phyloP scores from a whole-genome alignment of 2,329 filamentous ascomycete species.

The Amphichorda felina region DNA sequence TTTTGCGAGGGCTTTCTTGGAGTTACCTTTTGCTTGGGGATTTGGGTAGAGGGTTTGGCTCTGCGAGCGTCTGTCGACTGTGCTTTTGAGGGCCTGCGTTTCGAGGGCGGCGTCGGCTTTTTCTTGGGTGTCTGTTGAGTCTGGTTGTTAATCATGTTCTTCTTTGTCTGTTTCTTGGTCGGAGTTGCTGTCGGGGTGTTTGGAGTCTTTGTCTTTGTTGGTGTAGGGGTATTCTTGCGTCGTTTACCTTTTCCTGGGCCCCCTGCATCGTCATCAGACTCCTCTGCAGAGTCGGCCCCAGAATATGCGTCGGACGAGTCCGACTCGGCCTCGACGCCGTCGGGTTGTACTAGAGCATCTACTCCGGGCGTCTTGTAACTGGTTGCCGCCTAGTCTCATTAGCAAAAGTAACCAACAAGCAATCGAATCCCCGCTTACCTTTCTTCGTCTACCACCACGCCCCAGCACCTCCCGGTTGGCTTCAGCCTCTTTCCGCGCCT shows the following conservation, averaged over 20 bases:
- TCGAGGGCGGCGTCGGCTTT: slow-evolving; percentile 5
- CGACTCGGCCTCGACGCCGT: background rate
- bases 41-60: background rate
- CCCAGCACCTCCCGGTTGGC: slow-evolving; percentile 65
- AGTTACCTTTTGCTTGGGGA: background rate
- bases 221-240: background rate
- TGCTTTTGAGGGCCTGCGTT: background rate
- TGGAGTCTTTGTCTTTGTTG: background rate
- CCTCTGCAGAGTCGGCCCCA: slow-evolving; percentile 11
- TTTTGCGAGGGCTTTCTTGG: background rate
- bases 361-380: background rate
- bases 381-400: background rate
- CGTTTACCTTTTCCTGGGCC: slow-evolving; percentile 3
- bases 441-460: slow-evolving; percentile 65
- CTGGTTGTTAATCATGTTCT: slow-evolving; percentile 19
- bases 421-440: slow-evolving; percentile 16
- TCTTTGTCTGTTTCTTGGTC: slow-evolving; percentile 7
- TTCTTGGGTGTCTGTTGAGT: slow-evolving; percentile 14
- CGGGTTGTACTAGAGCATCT: background rate
- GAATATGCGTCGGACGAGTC: background rate
- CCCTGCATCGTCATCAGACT: slow-evolving; percentile 12
- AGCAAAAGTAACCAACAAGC: too few relatives aligned
- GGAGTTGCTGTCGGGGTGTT: slow-evolving; percentile 11
- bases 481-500: slow-evolving; percentile 61
- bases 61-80: background rate